Percentiles rank a stretch among this genome's conserved stretches.
Evolutionary conservation across 192 early-diverging fungal genomes (phyloP).

Genomic region (Coemansia sp.): DNA sequence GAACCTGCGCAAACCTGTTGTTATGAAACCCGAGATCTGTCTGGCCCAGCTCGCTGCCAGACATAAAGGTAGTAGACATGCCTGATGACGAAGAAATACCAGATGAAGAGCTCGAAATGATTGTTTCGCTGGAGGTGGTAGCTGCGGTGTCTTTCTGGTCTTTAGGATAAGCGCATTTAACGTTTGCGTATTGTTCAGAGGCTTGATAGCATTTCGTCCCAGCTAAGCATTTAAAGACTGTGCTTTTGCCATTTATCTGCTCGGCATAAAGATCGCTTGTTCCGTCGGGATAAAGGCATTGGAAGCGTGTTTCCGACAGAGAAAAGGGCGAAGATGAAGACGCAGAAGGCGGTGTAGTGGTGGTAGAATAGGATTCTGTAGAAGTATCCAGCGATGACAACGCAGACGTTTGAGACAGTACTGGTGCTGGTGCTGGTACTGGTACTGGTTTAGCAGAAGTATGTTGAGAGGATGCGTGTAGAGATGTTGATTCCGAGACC

Average conservation of each 20-base stretch:
- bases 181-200: conserved; percentile 2
- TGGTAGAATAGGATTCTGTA: too few species aligned
- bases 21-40: conserved; percentile 8
- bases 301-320: conserved; percentile 2
- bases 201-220: conserved; percentile 31
- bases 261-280: conserved; percentile 24
- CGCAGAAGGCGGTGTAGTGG: neutral
- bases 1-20: conserved; percentile 9
- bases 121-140: neutral
- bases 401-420: too few species aligned
- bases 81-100: neutral
- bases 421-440: neutral
- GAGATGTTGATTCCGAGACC: neutral
- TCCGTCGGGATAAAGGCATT: conserved; percentile 21
- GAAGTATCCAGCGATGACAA: too few species aligned
- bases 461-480: neutral
- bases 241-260: conserved; percentile 5
- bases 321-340: neutral
- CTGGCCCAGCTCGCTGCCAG: neutral
- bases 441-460: neutral
- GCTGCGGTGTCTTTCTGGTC: neutral
- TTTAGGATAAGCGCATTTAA: conserved; percentile 20
- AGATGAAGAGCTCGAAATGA: neutral
- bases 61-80: neutral
- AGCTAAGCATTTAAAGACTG: conserved; percentile 14